Evolutionary conservation across 805 yeast genomes (phyloP).

Genomic region (Spathaspora boniae): DNA sequence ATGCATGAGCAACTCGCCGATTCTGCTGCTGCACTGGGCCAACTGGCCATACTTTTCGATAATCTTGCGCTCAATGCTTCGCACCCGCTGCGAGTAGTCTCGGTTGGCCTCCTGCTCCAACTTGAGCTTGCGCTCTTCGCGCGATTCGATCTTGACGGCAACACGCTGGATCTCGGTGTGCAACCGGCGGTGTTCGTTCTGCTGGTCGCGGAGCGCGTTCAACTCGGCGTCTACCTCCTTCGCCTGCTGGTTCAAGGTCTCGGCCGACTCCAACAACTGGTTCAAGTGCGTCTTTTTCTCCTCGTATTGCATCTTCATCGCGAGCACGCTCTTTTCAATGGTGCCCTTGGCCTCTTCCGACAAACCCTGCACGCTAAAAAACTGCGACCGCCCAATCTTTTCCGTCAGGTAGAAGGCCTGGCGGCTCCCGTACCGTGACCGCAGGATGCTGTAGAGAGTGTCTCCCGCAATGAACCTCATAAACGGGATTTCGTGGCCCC

Average conservation of each 20-base stretch:
- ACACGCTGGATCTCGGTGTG: constrained; percentile 16
- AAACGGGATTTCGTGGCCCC: constrained; percentile 43
- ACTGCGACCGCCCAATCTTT: constrained; percentile 24
- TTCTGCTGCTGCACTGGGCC: constrained; percentile 4
- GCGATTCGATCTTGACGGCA: constrained; percentile 20
- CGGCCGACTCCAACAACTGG: constrained; percentile 3
- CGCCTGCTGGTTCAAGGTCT: constrained; percentile 6
- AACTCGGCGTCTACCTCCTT: constrained; percentile 9
- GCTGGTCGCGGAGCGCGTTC: constrained; percentile 8
- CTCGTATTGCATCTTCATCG: constrained; percentile 8
- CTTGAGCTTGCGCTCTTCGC: constrained; percentile 25
- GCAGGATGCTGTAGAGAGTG: constrained; percentile 44
- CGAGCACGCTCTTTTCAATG: constrained; percentile 1
- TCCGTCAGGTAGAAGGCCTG: constrained; percentile 47
- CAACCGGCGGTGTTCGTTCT: constrained; percentile 12
- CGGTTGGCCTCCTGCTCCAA: constrained; percentile 35
- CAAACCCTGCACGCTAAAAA: constrained; percentile 32
- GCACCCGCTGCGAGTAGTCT: constrained; percentile 41
- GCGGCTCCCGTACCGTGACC: constrained; percentile 62
- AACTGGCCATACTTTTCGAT: constrained; percentile 15
- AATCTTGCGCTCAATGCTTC: constrained; percentile 26
- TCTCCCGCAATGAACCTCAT: constrained; percentile 60
- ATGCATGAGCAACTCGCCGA: constrained; percentile 7
- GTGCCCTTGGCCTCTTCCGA: constrained; percentile 19
- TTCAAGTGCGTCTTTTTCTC: constrained; percentile 11